Evolutionary conservation across 2,329 filamentous ascomycete species (phyloP).

Genomic region (Trichophyton equinum): DNA sequence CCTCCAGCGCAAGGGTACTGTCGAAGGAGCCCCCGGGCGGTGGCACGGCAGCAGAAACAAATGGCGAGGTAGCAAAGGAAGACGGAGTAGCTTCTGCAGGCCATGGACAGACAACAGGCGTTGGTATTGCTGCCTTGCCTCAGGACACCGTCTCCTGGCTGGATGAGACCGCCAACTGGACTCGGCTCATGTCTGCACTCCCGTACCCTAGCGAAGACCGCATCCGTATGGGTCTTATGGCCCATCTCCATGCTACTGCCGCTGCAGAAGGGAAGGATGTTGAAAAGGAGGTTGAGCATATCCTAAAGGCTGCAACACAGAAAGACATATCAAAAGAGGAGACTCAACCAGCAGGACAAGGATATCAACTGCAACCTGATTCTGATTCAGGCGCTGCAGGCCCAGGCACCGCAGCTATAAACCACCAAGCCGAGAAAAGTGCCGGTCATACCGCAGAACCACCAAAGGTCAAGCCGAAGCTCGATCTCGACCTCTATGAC

Average conservation of each 20-base stretch:
- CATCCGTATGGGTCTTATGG: constrained; percentile 36
- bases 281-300: constrained; percentile 34
- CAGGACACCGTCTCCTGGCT: constrained; percentile 31
- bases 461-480: constrained; percentile 26
- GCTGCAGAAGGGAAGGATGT: constrained; percentile 49
- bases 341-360: neutral
- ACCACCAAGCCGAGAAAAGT: constrained; percentile 15
- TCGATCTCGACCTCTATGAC: constrained; percentile 36
- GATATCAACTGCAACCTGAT: neutral
- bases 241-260: constrained; percentile 30
- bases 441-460: constrained; percentile 13
- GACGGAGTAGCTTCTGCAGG: neutral
- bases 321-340: neutral
- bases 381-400: neutral
- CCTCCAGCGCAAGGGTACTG: constrained; percentile 17
- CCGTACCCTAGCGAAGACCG: constrained; percentile 35
- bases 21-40: neutral
- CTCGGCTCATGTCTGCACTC: constrained; percentile 30
- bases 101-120: constrained; percentile 8
- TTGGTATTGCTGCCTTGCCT: constrained; percentile 27
- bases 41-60: constrained; percentile 4
- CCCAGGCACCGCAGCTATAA: neutral
- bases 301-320: constrained; percentile 42
- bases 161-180: constrained; percentile 30
- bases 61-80: neutral